phyloP scores from a whole-genome alignment of 768 basidiomycete genomes.

The Kwoniella newhampshirensis region DNA sequence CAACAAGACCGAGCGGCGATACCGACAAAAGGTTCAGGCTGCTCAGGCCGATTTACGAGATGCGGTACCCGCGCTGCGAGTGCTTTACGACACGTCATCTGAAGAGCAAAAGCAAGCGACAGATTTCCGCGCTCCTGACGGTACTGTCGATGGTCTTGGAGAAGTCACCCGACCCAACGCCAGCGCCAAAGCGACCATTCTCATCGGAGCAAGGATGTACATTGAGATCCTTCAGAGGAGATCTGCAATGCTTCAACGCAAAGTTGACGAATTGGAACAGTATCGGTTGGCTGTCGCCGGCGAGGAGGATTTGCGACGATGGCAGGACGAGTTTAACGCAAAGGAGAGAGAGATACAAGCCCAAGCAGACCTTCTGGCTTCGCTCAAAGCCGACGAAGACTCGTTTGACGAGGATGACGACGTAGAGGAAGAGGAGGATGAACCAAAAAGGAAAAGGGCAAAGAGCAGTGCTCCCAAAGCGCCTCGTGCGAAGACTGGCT shows the following conservation, averaged over 20 bases:
- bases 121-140: constrained; percentile 43
- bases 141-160: constrained; percentile 47
- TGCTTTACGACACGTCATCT: constrained; percentile 49
- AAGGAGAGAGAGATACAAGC: constrained; percentile 28
- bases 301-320: constrained; percentile 26
- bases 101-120: constrained; percentile 44
- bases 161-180: constrained; percentile 49
- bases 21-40: constrained; percentile 52
- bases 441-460: constrained; percentile 30
- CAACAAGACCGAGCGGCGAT: constrained; percentile 53
- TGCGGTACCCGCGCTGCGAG: constrained; percentile 49
- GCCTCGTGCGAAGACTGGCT: constrained; percentile 14
- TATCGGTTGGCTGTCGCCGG: constrained; percentile 37
- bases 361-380: constrained; percentile 8
- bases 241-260: constrained; percentile 32
- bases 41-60: constrained; percentile 51
- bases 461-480: constrained; percentile 10
- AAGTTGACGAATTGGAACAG: constrained; percentile 39
- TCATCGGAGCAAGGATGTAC: constrained; percentile 49
- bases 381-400: constrained; percentile 18
- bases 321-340: constrained; percentile 34
- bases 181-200: constrained; percentile 49
- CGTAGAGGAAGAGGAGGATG: constrained; percentile 31
- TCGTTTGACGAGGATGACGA: constrained; percentile 19
- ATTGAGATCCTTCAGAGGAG: constrained; percentile 45